A percentile compares a stretch with the other conserved stretches of the same genome.
phyloP scores from a whole-genome alignment of 805 yeast genomes.

The Saccharomycopsis babjevae region DNA sequence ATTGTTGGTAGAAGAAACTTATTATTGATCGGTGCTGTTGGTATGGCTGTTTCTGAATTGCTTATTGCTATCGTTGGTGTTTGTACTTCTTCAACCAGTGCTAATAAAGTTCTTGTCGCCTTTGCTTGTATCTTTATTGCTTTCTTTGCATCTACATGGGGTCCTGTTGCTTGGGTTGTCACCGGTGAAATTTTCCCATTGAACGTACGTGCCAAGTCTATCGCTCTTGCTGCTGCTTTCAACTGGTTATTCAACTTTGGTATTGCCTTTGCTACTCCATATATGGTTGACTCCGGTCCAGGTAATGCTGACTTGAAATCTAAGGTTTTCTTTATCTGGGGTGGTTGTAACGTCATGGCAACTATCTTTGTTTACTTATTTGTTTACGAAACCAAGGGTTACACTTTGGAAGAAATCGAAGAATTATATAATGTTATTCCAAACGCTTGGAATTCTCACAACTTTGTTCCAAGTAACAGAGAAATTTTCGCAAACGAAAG shows the following conservation, averaged over 20 bases:
- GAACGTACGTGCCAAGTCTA: slow-evolving; percentile 40
- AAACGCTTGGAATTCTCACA: slow-evolving; percentile 14
- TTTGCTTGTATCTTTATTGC: slow-evolving; percentile 53
- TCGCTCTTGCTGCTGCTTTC: slow-evolving; percentile 40
- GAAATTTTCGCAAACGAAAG: not conserved
- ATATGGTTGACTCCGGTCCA: slow-evolving; percentile 34
- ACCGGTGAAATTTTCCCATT: slow-evolving; percentile 46
- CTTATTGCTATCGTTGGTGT: slow-evolving; percentile 44
- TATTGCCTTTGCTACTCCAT: slow-evolving; percentile 48
- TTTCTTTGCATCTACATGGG: slow-evolving; percentile 71
- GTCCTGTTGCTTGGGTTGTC: slow-evolving; percentile 45
- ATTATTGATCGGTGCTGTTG: slow-evolving; percentile 50
- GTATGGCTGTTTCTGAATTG: slow-evolving; percentile 54
- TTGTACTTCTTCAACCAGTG: slow-evolving; percentile 25
- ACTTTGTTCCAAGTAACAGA: slow-evolving; percentile 4
- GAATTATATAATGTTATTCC: slow-evolving; percentile 38
- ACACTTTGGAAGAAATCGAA: slow-evolving; percentile 59
- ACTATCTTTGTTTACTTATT: slow-evolving; percentile 47
- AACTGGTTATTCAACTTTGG: slow-evolving; percentile 34
- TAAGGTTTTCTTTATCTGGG: slow-evolving; percentile 52
- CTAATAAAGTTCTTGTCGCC: slow-evolving; percentile 41
- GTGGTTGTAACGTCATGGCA: slow-evolving; percentile 45
- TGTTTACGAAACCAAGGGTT: slow-evolving; percentile 60
- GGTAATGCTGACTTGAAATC: slow-evolving; percentile 56
- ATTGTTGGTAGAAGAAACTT: slow-evolving; percentile 56